Conservation (phyloP, 2,329 filamentous ascomycete species). For the Mycosphaerella arachidis region DNA sequence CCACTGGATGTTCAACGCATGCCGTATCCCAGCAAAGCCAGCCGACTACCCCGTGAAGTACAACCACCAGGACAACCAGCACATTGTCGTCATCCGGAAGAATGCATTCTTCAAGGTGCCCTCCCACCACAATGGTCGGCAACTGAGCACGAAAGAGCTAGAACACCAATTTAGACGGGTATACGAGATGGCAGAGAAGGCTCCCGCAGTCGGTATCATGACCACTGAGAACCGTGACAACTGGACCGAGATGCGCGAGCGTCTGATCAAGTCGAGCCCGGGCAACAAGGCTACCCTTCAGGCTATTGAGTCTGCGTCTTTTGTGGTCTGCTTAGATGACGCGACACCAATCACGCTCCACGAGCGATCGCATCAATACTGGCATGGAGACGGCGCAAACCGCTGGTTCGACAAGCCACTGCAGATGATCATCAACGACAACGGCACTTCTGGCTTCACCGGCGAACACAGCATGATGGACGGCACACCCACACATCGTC, state of each 20-base stretch:
- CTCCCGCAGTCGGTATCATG: constrained; percentile 72
- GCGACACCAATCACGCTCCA: constrained; percentile 86
- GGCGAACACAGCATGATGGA: constrained; percentile 99
- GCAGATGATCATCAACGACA: constrained; percentile 97
- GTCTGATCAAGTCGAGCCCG: constrained; percentile 70
- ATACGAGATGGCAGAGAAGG: constrained; percentile 70
- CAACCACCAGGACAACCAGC: constrained; percentile 67
- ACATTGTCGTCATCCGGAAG: constrained; percentile 87
- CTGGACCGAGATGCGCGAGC: constrained; percentile 75
- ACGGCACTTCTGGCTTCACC: constrained; percentile 94
- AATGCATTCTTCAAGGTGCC: constrained; percentile 95
- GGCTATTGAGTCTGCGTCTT: constrained; percentile 81
- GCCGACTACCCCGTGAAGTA: constrained; percentile 83
- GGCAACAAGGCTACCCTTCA: constrained; percentile 74
- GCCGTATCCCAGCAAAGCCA: constrained; percentile 75
- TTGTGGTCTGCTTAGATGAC: constrained; percentile 90
- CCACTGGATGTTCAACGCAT: constrained; percentile 97
- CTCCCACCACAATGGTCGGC: constrained; percentile 74
- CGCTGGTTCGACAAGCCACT: constrained; percentile 98
- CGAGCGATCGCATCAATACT: constrained; percentile 93
- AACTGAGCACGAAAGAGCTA: constrained; percentile 85
- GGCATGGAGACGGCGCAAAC: constrained; percentile 95
- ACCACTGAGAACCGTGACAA: constrained; percentile 91
- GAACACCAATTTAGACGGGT: constrained; percentile 84
- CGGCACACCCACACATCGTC: constrained; percentile 90